Evolutionary conservation across 2,329 filamentous ascomycete species (phyloP).

Genomic region (Curvularia lunata): DNA sequence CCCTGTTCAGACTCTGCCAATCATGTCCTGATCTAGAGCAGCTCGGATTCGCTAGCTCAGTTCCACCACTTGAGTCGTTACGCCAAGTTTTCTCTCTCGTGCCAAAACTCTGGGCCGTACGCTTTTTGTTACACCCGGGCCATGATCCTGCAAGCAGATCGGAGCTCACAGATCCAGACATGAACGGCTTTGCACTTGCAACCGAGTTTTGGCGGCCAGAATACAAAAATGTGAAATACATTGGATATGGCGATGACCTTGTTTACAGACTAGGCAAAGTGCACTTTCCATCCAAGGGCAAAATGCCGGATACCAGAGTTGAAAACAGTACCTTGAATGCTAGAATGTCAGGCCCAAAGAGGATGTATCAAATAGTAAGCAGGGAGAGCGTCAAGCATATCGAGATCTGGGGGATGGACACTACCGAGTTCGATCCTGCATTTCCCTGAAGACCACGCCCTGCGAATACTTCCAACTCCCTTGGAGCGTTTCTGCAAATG

Average conservation of each 20-base stretch:
- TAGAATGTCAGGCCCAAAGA: conserved; percentile 34
- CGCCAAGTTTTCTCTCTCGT: conserved; percentile 47
- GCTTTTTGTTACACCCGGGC: conserved; percentile 46
- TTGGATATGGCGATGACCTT: conserved; percentile 49
- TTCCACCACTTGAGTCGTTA: conserved; percentile 55
- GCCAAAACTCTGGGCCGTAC: conserved; percentile 50
- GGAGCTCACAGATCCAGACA: conserved; percentile 36
- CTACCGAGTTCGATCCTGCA: conserved; percentile 38
- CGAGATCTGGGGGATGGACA: conserved; percentile 56
- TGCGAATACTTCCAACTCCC: background rate
- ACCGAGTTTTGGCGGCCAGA: conserved; percentile 46
- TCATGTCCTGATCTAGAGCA: conserved; percentile 65
- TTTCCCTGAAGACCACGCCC: conserved; percentile 28
- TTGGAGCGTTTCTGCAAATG: background rate
- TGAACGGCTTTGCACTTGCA: conserved; percentile 41
- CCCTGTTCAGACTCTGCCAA: conserved; percentile 60
- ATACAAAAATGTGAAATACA: conserved; percentile 45
- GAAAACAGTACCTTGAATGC: conserved; percentile 37
- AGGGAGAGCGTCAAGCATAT: conserved; percentile 49
- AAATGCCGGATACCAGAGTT: conserved; percentile 7
- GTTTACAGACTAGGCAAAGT: conserved; percentile 49
- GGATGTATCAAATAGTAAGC: conserved; percentile 42
- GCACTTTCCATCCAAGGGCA: conserved; percentile 30
- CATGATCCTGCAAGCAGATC: conserved; percentile 36
- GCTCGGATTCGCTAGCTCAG: conserved; percentile 61